Percentiles rank a stretch among this genome's conserved stretches.
phyloP scores from a whole-genome alignment of 345 rosid genomes.

The Eutrema heterophyllum region DNA sequence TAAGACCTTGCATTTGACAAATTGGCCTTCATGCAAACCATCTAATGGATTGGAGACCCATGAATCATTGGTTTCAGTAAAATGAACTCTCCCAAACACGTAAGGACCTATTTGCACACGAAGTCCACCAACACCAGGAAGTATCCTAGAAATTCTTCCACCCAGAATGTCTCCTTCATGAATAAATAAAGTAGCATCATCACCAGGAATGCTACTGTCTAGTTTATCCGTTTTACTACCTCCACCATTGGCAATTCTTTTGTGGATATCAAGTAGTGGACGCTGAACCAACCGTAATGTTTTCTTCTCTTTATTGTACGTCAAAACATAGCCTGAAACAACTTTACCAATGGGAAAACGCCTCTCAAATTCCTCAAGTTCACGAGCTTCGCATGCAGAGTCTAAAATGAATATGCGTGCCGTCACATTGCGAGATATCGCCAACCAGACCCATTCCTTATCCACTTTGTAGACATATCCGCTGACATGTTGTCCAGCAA shows the following conservation, averaged over 20 bases:
- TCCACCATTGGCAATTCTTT: constrained; percentile 22
- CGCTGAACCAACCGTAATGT: constrained; percentile 59
- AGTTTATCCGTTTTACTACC: constrained; percentile 20
- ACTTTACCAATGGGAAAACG: constrained; percentile 61
- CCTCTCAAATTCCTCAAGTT: constrained; percentile 65
- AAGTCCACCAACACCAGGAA: constrained; percentile 81
- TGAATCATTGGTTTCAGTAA: constrained; percentile 68
- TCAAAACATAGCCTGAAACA: constrained; percentile 61
- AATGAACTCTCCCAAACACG: constrained; percentile 77
- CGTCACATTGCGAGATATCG: constrained; percentile 63
- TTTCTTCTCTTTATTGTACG: constrained; percentile 57
- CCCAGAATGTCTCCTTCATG: constrained; percentile 79
- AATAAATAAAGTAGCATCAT: constrained; percentile 42
- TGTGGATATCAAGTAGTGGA: constrained; percentile 36
- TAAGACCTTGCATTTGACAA: constrained; percentile 87
- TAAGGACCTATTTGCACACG: constrained; percentile 84
- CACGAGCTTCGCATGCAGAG: constrained; percentile 61
- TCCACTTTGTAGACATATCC: constrained; percentile 92
- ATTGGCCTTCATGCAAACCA: constrained; percentile 70
- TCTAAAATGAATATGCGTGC: constrained; percentile 77
- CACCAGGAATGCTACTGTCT: constrained; percentile 29
- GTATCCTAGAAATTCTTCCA: constrained; percentile 72
- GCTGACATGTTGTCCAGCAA: constrained; percentile 47
- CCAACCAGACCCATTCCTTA: constrained; percentile 78
- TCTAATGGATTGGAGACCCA: constrained; percentile 73